Evolutionary conservation across 2,329 filamentous ascomycete genomes (phyloP).

Genomic region (Cordyceps cateniannulata): DNA sequence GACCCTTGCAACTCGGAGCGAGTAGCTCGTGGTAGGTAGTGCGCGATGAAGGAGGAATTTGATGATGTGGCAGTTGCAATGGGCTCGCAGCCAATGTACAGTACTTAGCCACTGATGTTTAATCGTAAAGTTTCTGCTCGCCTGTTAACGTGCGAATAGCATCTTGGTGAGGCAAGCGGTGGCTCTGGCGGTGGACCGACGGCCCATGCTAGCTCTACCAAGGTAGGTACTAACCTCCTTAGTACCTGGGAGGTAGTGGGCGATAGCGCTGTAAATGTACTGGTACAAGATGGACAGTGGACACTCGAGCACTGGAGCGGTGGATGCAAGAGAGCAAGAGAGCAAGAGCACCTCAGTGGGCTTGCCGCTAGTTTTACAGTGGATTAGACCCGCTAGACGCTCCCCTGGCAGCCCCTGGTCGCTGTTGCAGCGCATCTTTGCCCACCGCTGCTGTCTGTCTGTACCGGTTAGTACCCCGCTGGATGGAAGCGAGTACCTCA

Average conservation of each 20-base stretch:
- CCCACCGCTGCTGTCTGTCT: not conserved
- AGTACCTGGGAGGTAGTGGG: too few species aligned
- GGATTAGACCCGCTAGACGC: not conserved
- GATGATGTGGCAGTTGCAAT: too few species aligned
- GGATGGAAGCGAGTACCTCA: not conserved
- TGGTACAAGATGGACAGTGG: not conserved
- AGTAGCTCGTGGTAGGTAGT: not conserved
- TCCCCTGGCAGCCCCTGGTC: not conserved
- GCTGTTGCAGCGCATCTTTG: not conserved
- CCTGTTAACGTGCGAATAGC: too few species aligned
- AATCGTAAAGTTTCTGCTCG: too few species aligned
- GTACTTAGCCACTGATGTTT: too few species aligned
- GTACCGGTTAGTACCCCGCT: not conserved
- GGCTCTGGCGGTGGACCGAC: not conserved
- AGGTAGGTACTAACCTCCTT: too few species aligned
- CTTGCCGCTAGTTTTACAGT: not conserved
- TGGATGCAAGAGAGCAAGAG: not conserved
- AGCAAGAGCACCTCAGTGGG: not conserved
- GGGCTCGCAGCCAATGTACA: too few species aligned
- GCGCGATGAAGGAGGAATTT: too few species aligned
- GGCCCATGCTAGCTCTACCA: not conserved
- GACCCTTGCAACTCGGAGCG: constrained; percentile 6
- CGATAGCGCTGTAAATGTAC: not conserved
- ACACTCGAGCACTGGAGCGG: not conserved
- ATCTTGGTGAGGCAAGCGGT: not conserved